Evolutionary conservation across 1,139 yeast genomes (phyloP).

Genomic region (Suhomyces terraborum): DNA sequence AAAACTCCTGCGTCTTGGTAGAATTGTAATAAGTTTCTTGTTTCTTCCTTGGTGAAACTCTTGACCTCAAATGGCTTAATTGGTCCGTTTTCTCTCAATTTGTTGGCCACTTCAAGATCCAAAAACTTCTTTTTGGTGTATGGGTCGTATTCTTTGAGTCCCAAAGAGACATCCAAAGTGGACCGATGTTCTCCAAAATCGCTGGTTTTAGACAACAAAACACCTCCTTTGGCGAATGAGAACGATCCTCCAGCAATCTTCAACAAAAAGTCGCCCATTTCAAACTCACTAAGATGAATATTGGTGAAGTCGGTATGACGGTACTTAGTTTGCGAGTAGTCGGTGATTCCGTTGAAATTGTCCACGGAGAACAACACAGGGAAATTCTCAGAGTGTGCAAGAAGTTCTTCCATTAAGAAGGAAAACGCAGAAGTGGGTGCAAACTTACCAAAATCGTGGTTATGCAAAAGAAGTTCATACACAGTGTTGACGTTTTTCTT

Average conservation of each 20-base stretch:
- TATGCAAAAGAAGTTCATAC: conserved; percentile 39
- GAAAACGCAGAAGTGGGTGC: conserved; percentile 47
- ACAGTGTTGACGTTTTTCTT: conserved; percentile 47
- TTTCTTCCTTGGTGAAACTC: conserved; percentile 56
- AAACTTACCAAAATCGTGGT: conserved; percentile 43
- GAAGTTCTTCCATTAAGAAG: conserved; percentile 55
- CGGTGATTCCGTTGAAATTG: conserved; percentile 67
- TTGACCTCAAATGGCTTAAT: conserved; percentile 51
- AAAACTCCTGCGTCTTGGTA: conserved; percentile 59
- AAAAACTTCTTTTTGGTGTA: conserved; percentile 54
- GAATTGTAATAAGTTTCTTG: conserved; percentile 53
- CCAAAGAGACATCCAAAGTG: conserved; percentile 66
- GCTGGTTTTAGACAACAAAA: conserved; percentile 62
- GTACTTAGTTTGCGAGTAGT: conserved; percentile 60
- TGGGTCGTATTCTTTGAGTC: conserved; percentile 55
- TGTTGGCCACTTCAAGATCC: conserved; percentile 56
- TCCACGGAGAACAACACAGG: conserved; percentile 78
- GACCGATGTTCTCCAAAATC: conserved; percentile 30
- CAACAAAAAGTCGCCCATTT: conserved; percentile 62
- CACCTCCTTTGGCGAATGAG: conserved; percentile 60
- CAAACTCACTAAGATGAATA: conserved; percentile 65
- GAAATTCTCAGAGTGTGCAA: conserved; percentile 42
- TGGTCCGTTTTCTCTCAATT: conserved; percentile 48
- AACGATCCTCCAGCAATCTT: conserved; percentile 57
- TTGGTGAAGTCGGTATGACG: conserved; percentile 57